These are phyloP conservation scores for Mucor circinelloides DNA, from an alignment of 371 early-diverging fungal genomes.

Conservation along the genomic window DNA sequence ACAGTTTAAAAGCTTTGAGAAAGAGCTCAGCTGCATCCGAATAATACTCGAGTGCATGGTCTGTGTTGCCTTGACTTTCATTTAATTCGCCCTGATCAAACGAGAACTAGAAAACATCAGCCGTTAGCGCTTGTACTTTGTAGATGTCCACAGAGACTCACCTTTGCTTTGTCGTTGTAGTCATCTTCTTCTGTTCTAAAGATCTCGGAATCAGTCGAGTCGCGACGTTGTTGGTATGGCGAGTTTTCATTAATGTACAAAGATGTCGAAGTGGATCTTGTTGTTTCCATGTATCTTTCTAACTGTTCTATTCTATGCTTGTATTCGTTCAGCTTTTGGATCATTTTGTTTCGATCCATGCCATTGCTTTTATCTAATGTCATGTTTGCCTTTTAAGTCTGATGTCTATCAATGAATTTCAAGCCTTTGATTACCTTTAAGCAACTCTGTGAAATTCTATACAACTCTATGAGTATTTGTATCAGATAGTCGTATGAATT, in stretches of 20 bases:
- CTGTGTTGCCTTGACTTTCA: constrained; percentile 39
- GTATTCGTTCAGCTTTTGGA: constrained; percentile 45
- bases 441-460: constrained; percentile 22
- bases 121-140: neutral
- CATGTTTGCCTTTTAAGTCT: neutral
- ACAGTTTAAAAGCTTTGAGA: constrained; percentile 41
- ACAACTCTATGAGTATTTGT: neutral
- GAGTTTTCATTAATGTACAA: constrained; percentile 26
- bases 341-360: constrained; percentile 27
- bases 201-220: constrained; percentile 28
- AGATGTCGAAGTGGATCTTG: constrained; percentile 15
- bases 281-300: constrained; percentile 25
- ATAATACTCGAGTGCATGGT: constrained; percentile 50
- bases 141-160: neutral
- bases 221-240: constrained; percentile 27
- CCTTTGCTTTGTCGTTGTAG: constrained; percentile 41
- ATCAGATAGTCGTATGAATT: neutral
- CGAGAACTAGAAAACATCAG: constrained; percentile 20
- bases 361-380: constrained; percentile 11
- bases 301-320: constrained; percentile 43
- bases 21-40: constrained; percentile 49
- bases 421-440: constrained; percentile 10
- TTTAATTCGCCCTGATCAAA: constrained; percentile 47
- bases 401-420: neutral
- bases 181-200: constrained; percentile 28